Conservation (phyloP, 768 basidiomycete genomes). For the Roridomyces roridus region DNA sequence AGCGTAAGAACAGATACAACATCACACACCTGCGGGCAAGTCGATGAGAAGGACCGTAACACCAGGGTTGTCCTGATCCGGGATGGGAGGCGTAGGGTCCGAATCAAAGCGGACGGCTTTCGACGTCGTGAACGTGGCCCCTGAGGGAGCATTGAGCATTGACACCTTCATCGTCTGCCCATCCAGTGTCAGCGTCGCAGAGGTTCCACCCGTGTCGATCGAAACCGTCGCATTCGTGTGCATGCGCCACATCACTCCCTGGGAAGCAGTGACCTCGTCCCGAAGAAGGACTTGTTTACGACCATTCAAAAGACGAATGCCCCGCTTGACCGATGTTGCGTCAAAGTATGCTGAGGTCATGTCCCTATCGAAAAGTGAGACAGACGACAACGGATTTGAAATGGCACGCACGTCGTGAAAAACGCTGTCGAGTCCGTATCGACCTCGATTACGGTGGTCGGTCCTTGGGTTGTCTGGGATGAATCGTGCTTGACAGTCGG, state of each 20-base stretch:
- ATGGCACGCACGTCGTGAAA: constrained; percentile 55
- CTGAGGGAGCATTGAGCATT: constrained; percentile 70
- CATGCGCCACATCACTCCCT: constrained; percentile 86
- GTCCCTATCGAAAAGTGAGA: constrained; percentile 41
- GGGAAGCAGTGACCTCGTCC: constrained; percentile 80
- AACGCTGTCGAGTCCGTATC: constrained; percentile 77
- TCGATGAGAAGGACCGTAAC: constrained; percentile 83
- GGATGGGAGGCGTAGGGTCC: constrained; percentile 65
- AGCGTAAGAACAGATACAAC: not conserved
- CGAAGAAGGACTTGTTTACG: constrained; percentile 91
- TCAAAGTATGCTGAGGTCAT: constrained; percentile 77
- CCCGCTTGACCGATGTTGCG: constrained; percentile 81
- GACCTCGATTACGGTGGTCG: constrained; percentile 78
- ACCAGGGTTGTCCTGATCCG: constrained; percentile 78
- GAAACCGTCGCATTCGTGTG: constrained; percentile 92
- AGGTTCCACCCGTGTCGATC: constrained; percentile 49
- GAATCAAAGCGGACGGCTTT: constrained; percentile 60
- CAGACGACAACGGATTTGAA: not conserved
- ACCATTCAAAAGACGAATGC: constrained; percentile 81
- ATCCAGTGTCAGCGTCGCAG: constrained; percentile 79
- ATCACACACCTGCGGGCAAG: constrained; percentile 60
- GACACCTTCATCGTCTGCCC: constrained; percentile 69
- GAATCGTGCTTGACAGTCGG: constrained; percentile 63
- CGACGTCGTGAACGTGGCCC: constrained; percentile 65
- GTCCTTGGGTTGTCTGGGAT: constrained; percentile 72